phyloP scores from a whole-genome alignment of 345 rosid genomes.

The Eucalyptus viminalis region DNA sequence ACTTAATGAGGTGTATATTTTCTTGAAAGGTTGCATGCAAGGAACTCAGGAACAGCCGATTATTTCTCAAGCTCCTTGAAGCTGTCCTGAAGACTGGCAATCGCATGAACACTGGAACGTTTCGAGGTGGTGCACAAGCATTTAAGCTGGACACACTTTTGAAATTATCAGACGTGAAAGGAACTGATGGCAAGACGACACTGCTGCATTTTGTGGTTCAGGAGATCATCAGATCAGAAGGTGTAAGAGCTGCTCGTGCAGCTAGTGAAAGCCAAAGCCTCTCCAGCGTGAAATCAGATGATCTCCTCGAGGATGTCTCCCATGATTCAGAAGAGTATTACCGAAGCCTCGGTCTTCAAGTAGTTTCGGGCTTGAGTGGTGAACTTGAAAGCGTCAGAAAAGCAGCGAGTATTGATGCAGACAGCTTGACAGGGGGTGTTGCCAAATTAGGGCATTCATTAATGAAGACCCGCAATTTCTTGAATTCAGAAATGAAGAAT shows the following conservation, averaged over 20 bases:
- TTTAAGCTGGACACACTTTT: constrained; percentile 97
- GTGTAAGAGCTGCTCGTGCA: constrained; percentile 71
- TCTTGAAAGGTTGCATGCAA: constrained; percentile 68
- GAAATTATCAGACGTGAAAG: constrained; percentile 91
- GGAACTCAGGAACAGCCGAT: constrained; percentile 70
- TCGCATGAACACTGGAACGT: constrained; percentile 97
- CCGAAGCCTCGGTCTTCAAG: constrained; percentile 72
- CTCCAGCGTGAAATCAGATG: constrained; percentile 64
- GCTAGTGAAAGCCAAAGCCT: constrained; percentile 58
- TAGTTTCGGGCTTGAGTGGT: constrained; percentile 55
- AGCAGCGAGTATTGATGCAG: constrained; percentile 79
- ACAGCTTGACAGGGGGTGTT: constrained; percentile 62
- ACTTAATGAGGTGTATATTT: neutral
- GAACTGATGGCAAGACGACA: constrained; percentile 92
- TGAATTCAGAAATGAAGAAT: constrained; percentile 62
- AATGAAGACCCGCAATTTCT: constrained; percentile 43
- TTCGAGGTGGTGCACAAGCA: constrained; percentile 95
- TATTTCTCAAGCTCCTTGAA: constrained; percentile 92
- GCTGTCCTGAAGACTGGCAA: constrained; percentile 99
- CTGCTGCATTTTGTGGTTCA: constrained; percentile 94
- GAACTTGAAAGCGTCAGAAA: constrained; percentile 89
- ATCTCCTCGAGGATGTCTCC: constrained; percentile 49
- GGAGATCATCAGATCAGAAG: constrained; percentile 91
- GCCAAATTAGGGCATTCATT: constrained; percentile 54
- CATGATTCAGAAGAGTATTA: constrained; percentile 56